phyloP scores from a whole-genome alignment of 2,329 filamentous ascomycete genomes.

The Aspergillus floridensis region DNA sequence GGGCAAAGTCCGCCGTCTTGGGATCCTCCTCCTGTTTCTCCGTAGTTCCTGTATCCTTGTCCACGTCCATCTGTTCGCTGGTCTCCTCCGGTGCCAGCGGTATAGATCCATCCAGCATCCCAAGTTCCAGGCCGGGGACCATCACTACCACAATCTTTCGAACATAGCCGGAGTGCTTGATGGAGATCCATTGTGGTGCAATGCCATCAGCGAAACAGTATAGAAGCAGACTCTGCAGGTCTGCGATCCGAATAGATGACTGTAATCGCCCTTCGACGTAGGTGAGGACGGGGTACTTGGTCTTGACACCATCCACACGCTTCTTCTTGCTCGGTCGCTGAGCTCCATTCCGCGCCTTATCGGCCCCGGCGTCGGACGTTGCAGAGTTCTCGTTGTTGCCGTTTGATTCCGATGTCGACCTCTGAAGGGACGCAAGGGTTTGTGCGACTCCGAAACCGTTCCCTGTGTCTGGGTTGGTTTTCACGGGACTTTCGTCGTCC shows the following conservation, averaged over 20 bases:
- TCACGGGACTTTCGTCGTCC: conserved; percentile 26
- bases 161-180: conserved; percentile 56
- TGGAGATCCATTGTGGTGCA: conserved; percentile 62
- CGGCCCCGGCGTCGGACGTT: neutral
- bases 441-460: conserved; percentile 32
- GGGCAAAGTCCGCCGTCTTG: conserved; percentile 32
- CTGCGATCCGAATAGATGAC: conserved; percentile 55
- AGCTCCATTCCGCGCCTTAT: conserved; percentile 14
- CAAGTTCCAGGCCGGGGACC: conserved; percentile 86
- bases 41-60: neutral
- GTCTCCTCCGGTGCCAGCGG: conserved; percentile 33
- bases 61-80: conserved; percentile 1
- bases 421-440: conserved; percentile 32
- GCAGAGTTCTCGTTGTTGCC: conserved; percentile 10
- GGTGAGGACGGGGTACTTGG: conserved; percentile 53
- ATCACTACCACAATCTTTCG: conserved; percentile 82
- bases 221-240: conserved; percentile 58
- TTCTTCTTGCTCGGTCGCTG: conserved; percentile 29
- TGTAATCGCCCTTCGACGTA: conserved; percentile 56
- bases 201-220: conserved; percentile 62
- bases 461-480: conserved; percentile 11
- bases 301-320: conserved; percentile 41
- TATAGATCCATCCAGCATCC: conserved; percentile 72
- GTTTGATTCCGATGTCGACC: conserved; percentile 12
- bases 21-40: conserved; percentile 23